These are phyloP conservation scores for Monilinia laxa DNA, from an alignment of 2,329 filamentous ascomycete species.

Conservation along the genomic window DNA sequence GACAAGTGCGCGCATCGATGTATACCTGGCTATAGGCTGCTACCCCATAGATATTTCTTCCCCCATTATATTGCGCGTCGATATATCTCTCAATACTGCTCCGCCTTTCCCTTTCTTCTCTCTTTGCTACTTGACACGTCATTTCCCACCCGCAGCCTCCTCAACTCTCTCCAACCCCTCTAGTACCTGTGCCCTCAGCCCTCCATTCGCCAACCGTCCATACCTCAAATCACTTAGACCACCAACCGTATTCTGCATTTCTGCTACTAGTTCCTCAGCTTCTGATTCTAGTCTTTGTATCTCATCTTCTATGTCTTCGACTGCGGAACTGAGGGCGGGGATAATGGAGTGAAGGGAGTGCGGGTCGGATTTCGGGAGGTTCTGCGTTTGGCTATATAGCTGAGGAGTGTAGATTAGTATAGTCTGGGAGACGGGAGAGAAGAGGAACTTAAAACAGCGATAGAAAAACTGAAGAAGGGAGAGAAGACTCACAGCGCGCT, in stretches of 20 bases:
- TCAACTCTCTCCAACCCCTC: constrained; percentile 65
- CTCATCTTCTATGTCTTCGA: constrained; percentile 64
- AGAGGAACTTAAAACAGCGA: no score
- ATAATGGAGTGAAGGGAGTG: constrained; percentile 67
- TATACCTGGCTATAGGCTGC: no score
- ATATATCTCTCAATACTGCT: no score
- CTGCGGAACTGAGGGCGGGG: constrained; percentile 67
- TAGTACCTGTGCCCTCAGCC: constrained; percentile 65
- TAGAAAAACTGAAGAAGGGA: not conserved
- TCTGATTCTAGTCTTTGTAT: constrained; percentile 65
- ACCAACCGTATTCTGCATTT: constrained; percentile 65
- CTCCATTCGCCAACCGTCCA: constrained; percentile 66
- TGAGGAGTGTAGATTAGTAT: constrained; percentile 21
- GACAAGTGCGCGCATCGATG: no score
- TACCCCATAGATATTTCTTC: not conserved
- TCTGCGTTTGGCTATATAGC: constrained; percentile 31
- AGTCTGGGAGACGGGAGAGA: not conserved
- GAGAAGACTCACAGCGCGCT: constrained; percentile 50
- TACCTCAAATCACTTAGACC: constrained; percentile 80
- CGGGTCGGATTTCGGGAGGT: constrained; percentile 47
- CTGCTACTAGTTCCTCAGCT: constrained; percentile 57
- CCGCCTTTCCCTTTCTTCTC: no score
- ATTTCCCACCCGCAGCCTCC: not conserved
- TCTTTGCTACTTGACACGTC: not conserved
- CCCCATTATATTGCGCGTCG: no score